Evolutionary conservation across 2,329 filamentous ascomycete genomes (phyloP), one percentile per base, ranked within the genome.

Genomic region (Penicillium sp.): DNA sequence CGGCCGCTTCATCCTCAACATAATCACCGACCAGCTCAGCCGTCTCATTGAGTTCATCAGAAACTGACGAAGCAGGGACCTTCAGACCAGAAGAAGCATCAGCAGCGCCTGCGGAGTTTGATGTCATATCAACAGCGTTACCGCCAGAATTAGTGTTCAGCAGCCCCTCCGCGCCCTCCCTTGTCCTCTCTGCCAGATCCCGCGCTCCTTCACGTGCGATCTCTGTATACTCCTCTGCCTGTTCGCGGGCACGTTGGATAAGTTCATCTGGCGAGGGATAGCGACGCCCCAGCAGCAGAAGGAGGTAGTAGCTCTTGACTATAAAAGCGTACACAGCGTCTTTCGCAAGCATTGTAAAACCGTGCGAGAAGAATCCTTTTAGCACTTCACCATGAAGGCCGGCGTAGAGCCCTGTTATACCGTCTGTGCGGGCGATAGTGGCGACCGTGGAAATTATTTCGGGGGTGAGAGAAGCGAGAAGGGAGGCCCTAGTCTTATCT

Each of bases 271-370:
- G 70, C n/a, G 70, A 73, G 0, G 79, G 79, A 57, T 78, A 79
- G 21, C 68, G 75, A 50, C 73, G 72, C 29, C 81, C 61, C 4
- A 79, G 60, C 25, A 77, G 77, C n/a, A 89, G 74, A 2, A 88
- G 69, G 7, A 86, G 68, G 63, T 90, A 89, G 74, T 93, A 95
- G 5, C 87, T 66, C 61, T 84, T 84, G 58, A 95, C 83, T 55
- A 96, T 84, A 16, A 87, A 72, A 29, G 83, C 80, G 70, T 96
- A 90, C 9, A 94, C 83, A 5, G 84, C 77, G 55, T 93, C 90
- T 74, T 96, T 96, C 57, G 90, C 85, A 53, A 93, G 78, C 90
- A 96, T 96, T 1, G 91, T 93, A 50, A 92, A 82, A 0, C 92
- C 92, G 67, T 96, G 91, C 23, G 86, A 87, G 67, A 96, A 87